Evolutionary conservation across 495 filamentous ascomycete species (phyloP).

Genomic region (Talaromyces stipitatus): DNA sequence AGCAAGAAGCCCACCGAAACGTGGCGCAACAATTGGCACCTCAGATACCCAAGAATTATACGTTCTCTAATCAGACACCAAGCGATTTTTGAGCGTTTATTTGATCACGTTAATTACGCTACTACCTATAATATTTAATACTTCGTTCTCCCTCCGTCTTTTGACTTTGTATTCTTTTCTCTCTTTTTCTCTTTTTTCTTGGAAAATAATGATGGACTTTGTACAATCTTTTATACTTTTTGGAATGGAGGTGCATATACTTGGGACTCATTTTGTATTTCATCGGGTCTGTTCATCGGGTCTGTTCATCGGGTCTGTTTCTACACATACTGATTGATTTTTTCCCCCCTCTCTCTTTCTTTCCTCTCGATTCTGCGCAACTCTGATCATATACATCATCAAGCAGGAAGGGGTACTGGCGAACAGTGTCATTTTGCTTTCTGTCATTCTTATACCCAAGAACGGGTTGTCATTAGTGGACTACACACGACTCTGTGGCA

Average conservation of each 20-base stretch:
- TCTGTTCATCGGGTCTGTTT: neutral
- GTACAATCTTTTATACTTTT: neutral
- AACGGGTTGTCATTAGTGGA: neutral
- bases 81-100: conserved; percentile 23
- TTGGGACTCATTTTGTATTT: conserved; percentile 1
- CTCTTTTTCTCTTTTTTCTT: neutral
- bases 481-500: neutral
- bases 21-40: conserved; percentile 32
- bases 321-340: neutral
- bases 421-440: neutral
- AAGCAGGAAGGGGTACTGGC: neutral
- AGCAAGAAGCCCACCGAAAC: conserved; percentile 30
- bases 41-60: conserved; percentile 35
- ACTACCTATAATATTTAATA: neutral
- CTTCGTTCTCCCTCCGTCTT: neutral
- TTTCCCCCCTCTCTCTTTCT: neutral
- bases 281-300: neutral
- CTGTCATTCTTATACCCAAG: neutral
- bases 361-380: neutral
- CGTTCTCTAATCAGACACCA: conserved; percentile 36
- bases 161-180: neutral
- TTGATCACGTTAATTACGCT: conserved; percentile 2
- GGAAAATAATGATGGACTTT: neutral
- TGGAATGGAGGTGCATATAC: conserved; percentile 5
- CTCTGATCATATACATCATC: neutral